These are phyloP conservation scores for Verticillium zaregamsianum DNA, from an alignment of 2,329 filamentous ascomycete species.

Conservation along the genomic window DNA sequence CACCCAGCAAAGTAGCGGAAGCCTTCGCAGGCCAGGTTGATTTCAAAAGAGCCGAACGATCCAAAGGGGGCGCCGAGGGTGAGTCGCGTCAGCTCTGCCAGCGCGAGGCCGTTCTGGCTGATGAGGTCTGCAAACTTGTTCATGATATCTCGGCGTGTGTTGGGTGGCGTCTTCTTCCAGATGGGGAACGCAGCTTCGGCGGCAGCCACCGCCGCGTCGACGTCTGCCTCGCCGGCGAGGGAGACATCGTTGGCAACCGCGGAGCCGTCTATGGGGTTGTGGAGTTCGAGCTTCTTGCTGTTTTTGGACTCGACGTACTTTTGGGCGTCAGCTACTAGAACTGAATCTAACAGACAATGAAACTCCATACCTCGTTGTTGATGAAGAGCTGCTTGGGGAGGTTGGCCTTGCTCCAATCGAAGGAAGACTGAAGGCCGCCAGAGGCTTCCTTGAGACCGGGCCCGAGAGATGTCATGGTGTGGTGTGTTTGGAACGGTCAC, in stretches of 20 bases:
- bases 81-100: slow-evolving; percentile 37
- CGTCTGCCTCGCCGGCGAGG: slow-evolving; percentile 39
- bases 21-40: slow-evolving; percentile 29
- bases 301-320: slow-evolving; percentile 37
- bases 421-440: slow-evolving; percentile 4
- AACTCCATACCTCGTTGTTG: slow-evolving; percentile 28
- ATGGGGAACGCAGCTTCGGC: slow-evolving; percentile 42
- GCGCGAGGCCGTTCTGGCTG: slow-evolving; percentile 26
- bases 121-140: slow-evolving; percentile 39
- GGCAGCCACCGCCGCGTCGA: slow-evolving; percentile 42
- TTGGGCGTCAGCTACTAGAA: neutral
- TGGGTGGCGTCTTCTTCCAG: slow-evolving; percentile 32
- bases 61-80: slow-evolving; percentile 40
- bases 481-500: neutral
- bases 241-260: slow-evolving; percentile 44
- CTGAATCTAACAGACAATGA: neutral
- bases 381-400: slow-evolving; percentile 32
- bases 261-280: slow-evolving; percentile 44
- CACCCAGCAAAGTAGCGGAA: slow-evolving; percentile 26
- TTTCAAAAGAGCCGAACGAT: slow-evolving; percentile 39
- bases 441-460: slow-evolving; percentile 13
- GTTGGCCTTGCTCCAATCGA: slow-evolving; percentile 24
- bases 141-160: slow-evolving; percentile 33
- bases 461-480: slow-evolving; percentile 19
- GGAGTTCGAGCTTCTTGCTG: slow-evolving; percentile 39